phyloP scores from a whole-genome alignment of 495 filamentous ascomycete genomes.

The Trichoderma virens region DNA sequence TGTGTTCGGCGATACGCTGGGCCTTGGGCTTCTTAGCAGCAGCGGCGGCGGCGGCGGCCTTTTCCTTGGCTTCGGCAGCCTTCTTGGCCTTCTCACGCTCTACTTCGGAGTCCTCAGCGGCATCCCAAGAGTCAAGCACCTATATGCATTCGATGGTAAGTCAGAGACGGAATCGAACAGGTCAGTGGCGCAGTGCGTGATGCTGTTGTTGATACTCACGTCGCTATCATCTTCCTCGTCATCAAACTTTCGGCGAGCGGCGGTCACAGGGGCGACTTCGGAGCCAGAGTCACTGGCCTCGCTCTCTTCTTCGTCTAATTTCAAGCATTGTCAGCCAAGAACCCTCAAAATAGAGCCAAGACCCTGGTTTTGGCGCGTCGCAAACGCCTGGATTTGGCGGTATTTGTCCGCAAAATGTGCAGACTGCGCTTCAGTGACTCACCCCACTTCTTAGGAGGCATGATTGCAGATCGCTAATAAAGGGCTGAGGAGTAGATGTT shows the following conservation, averaged over 20 bases:
- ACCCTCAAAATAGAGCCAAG: conserved; percentile 2
- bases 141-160: conserved; percentile 22
- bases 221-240: conserved; percentile 83
- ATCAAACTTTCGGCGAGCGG: conserved; percentile 63
- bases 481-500: background rate
- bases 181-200: background rate
- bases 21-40: conserved; percentile 87
- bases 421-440: conserved; percentile 14
- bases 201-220: conserved; percentile 43
- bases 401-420: background rate
- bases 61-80: conserved; percentile 77
- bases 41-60: conserved; percentile 82
- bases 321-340: conserved; percentile 7
- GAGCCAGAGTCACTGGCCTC: conserved; percentile 47
- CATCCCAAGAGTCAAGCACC: conserved; percentile 96
- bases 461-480: conserved; percentile 12
- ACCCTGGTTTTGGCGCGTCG: background rate
- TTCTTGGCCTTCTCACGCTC: conserved; percentile 92
- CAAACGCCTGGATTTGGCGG: background rate
- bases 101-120: conserved; percentile 91
- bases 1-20: conserved; percentile 76
- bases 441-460: conserved; percentile 32
- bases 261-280: conserved; percentile 53
- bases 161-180: conserved; percentile 14
- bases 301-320: conserved; percentile 55